A percentile compares a stretch with the other conserved stretches of the same genome.
Evolutionary conservation across 345 rosid species (phyloP).

Genomic region (Brassica juncea): DNA sequence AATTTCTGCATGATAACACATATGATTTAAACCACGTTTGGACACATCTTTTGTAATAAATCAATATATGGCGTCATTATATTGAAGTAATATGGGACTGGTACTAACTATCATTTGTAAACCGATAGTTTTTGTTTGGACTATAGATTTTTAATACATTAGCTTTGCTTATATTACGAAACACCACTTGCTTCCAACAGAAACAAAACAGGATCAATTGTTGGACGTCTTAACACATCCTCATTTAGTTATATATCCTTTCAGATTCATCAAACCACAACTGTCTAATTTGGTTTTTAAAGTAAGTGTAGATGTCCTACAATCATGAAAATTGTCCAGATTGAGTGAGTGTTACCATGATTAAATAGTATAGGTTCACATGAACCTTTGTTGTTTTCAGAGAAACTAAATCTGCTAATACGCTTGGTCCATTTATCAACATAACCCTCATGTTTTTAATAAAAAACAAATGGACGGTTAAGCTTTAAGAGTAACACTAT

Average conservation of each 20-base stretch:
- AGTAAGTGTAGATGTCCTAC: background rate
- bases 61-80: no score
- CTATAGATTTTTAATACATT: background rate
- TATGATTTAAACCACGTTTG: no score
- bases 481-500: background rate
- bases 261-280: background rate
- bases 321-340: background rate
- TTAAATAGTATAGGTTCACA: no score
- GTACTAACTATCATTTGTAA: background rate
- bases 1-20: no score
- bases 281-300: background rate
- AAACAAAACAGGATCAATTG: background rate
- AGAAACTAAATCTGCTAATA: no score
- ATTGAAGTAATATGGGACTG: no score
- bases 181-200: background rate
- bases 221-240: background rate
- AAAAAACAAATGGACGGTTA: no score
- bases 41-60: no score
- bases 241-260: background rate
- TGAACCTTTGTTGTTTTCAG: background rate
- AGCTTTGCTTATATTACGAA: background rate
- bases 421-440: no score
- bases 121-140: background rate
- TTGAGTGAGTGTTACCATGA: no score
- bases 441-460: no score